Conservation (phyloP, 495 filamentous ascomycete genomes). For the Durotheca rogersii region DNA sequence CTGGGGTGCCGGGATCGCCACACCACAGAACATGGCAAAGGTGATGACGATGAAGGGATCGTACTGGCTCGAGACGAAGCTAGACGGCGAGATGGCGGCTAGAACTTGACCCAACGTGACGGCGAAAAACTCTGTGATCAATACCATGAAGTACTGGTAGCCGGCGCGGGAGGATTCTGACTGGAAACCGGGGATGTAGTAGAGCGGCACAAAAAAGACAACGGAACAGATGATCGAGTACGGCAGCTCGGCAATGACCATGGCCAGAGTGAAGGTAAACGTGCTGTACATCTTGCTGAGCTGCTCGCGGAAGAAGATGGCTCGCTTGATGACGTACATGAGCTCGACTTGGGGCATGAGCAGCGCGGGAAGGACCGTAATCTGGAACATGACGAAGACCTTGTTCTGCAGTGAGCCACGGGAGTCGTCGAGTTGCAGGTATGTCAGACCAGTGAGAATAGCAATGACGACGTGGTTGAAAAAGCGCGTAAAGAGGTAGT, state of each 20-base stretch:
- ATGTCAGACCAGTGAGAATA: slow-evolving; percentile 72
- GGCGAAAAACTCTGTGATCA: slow-evolving; percentile 76
- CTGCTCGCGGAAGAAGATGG: slow-evolving; percentile 77
- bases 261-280: slow-evolving; percentile 68
- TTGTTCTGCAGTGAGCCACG: slow-evolving; percentile 71
- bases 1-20: slow-evolving; percentile 71
- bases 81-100: slow-evolving; percentile 65
- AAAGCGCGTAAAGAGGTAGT: slow-evolving; percentile 70
- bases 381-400: slow-evolving; percentile 82
- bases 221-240: slow-evolving; percentile 74
- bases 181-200: slow-evolving; percentile 69
- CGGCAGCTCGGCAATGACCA: slow-evolving; percentile 74
- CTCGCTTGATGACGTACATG: slow-evolving; percentile 70
- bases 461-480: slow-evolving; percentile 75
- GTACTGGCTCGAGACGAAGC: slow-evolving; percentile 69
- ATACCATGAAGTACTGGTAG: slow-evolving; percentile 79
- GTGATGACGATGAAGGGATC: slow-evolving; percentile 80
- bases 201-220: slow-evolving; percentile 71
- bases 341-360: slow-evolving; percentile 76
- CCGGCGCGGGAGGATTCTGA: slow-evolving; percentile 60
- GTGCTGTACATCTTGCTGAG: slow-evolving; percentile 75
- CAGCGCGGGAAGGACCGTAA: slow-evolving; percentile 72
- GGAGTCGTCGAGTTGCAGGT: slow-evolving; percentile 66
- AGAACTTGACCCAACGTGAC: slow-evolving; percentile 70
- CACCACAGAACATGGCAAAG: slow-evolving; percentile 81